Evolutionary conservation across 495 filamentous ascomycete species (phyloP).

Genomic region (Xylaria venustula): DNA sequence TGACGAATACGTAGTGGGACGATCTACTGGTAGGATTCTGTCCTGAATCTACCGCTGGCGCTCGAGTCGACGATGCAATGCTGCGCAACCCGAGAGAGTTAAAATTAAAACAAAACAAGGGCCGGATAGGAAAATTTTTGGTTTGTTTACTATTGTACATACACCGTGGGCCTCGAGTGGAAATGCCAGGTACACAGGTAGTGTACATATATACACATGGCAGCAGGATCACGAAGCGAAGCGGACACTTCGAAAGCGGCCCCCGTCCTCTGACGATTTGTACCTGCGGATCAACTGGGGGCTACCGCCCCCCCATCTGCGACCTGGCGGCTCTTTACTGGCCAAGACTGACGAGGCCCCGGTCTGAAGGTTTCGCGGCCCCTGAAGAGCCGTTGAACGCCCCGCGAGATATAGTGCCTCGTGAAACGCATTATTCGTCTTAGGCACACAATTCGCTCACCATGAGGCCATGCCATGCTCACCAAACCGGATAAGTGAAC

Average conservation of each 20-base stretch:
- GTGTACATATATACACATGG: background rate
- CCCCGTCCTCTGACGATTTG: slow-evolving; percentile 2
- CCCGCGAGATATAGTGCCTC: background rate
- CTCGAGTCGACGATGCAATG: background rate
- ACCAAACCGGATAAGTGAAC: background rate
- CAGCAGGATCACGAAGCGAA: background rate
- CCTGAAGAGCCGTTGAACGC: background rate
- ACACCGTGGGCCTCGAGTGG: background rate
- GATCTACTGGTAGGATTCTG: background rate
- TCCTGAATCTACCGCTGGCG: background rate
- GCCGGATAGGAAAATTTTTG: background rate
- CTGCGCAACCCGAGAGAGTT: background rate
- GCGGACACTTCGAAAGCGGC: background rate
- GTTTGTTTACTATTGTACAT: background rate
- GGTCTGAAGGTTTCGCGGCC: background rate
- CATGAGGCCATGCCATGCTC: slow-evolving; percentile 7
- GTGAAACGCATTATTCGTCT: background rate
- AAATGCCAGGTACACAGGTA: background rate
- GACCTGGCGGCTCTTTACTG: slow-evolving; percentile 10
- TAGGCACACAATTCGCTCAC: slow-evolving; percentile 10
- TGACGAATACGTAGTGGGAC: background rate
- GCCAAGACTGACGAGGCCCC: background rate
- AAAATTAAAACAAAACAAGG: background rate
- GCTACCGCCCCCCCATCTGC: background rate
- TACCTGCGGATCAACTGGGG: slow-evolving; percentile 13